Evolutionary conservation across 306 rosid genomes (phyloP), one percentile per base, ranked within the genome.

Genomic region (Medicago arabica): DNA sequence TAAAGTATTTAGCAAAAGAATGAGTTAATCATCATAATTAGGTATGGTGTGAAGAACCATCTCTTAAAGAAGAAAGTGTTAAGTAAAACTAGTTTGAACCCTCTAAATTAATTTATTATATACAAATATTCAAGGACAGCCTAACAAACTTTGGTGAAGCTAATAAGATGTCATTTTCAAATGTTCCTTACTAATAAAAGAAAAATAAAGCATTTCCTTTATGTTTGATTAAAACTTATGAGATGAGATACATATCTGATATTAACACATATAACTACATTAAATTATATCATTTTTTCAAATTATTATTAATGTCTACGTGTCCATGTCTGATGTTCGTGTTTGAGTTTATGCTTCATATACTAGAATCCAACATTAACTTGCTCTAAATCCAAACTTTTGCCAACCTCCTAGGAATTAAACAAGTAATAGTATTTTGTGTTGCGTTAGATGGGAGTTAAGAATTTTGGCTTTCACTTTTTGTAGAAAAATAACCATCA

Each of bases 361-460:
- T 4, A 2, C 15, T 39, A 59, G 5, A 25, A 78, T 74, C 74
- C 65, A 78, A 78, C 78, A 69, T 28, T 71, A 34, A 34, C 38
- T 34, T 34, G 0, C 1, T 34, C 19, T 67, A 62, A 55, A 72
- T 66, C 60, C 77, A 77, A 53, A 57, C 59, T 53, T 81, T 67
- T 78, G 69, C 54, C 77, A 63, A 83, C 76, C 54, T 67, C 61
- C 64, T 78, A 17, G 39, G 21, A 46, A 76, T 13, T 72, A 73
- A 50, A 82, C 23, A 82, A 79, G 6, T 9, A 67, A 7, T 51
- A n/a, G 7, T 34, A 46, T 28, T 75, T 62, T 46, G 8, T 58
- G 68, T 84, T 84, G 98, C 97, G 75, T 89, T 83, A 67, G 85
- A 88, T 83, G 86, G 84, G 89, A 83, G 89, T 62, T 76, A 88